Evolutionary conservation across 2,329 filamentous ascomycete genomes (phyloP), one percentile per base, ranked within the genome.

Genomic region (Polytolypa hystricis): DNA sequence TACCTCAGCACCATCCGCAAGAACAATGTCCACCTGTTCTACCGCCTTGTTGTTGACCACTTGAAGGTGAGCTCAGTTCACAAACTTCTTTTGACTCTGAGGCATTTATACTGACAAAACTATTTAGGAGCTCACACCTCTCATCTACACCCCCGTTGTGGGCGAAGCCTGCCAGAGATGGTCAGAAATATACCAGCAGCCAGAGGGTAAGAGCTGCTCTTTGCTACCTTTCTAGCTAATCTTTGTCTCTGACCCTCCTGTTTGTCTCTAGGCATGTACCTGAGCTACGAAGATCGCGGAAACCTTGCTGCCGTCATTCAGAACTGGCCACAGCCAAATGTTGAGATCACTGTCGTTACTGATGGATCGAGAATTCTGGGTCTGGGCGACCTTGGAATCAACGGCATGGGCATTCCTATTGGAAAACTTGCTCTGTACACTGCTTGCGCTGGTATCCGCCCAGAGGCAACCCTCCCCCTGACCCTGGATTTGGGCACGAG

Each of bases 361-460:
- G 91, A 98, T 59, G 91, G 91, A 43, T 95, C 87, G 33, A 81
- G 91, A 47, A 95, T 80, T 79, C 60, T 78, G 40, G 89, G 91
- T 54, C 77, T 98, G 25, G 91, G 91, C 50, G 91, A 98, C 63
- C 74, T 96, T 39, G 91, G 91, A 49, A 80, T 98, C 48, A 95
- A 95, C 62, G 91, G 91, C 54, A 93, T 96, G 69, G 91, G 91
- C 48, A 98, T 98, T 62, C 86, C 91, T 43, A 89, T 98, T 49
- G 91, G 91, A 56, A 98, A 98, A 69, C 74, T 96, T 43, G 79
- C 87, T 45, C 74, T 98, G 36, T 98, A 98, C 72, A 94, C 85
- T 41, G 86, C 82, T 30, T 93, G 89, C 54, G 91, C 91, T 40
- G 91, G 91, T 56, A 95, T 96, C 63, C 78, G 86, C 62, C 91